Evolutionary conservation across 805 yeast genomes (phyloP).

Genomic region (Saccharomycopsis fodiens): DNA sequence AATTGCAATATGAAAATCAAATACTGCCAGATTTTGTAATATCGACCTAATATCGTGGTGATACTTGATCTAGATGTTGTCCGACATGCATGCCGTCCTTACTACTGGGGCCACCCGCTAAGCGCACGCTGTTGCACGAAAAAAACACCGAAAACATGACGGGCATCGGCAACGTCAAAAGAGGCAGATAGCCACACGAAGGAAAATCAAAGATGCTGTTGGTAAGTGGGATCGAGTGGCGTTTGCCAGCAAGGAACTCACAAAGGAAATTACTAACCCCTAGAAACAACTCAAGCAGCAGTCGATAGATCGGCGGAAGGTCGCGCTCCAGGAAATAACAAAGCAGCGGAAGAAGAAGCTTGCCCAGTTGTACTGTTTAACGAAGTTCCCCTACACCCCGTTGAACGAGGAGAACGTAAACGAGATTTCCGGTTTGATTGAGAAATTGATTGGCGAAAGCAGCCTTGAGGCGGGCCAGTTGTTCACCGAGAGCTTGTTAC

Average conservation of each 20-base stretch:
- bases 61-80: no score
- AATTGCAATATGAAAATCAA: no score
- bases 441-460: constrained; percentile 43
- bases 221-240: background rate
- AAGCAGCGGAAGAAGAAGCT: constrained; percentile 48
- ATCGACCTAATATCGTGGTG: no score
- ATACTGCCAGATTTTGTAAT: no score
- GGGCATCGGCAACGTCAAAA: no score
- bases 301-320: constrained; percentile 18
- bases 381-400: constrained; percentile 41
- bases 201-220: background rate
- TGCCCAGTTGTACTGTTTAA: constrained; percentile 53
- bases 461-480: constrained; percentile 41
- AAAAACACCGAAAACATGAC: no score
- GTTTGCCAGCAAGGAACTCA: no score
- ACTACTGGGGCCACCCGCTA: no score
- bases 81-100: no score
- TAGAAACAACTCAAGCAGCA: constrained; percentile 18
- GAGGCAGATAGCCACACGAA: no score
- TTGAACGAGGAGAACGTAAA: constrained; percentile 32
- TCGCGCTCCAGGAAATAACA: constrained; percentile 30
- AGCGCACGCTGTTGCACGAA: no score
- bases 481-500: constrained; percentile 29
- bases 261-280: background rate
- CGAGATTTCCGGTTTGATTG: constrained; percentile 33